Conservation (phyloP, 257 asterid species). For the Ballota nigra region DNA sequence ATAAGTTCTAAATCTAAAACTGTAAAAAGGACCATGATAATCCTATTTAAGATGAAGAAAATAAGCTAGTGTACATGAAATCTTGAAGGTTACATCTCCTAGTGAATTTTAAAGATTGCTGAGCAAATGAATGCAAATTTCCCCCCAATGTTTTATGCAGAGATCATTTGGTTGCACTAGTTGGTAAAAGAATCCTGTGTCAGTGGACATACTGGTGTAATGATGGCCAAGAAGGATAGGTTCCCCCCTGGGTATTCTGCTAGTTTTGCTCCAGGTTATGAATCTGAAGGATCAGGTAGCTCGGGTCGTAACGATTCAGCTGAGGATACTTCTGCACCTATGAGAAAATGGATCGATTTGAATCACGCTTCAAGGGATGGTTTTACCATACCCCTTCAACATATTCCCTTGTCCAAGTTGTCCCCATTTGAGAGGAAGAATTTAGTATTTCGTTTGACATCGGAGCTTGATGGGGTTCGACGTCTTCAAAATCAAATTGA, state of each 20-base stretch:
- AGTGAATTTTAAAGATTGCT: conserved; percentile 17
- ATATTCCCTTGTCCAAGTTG: conserved; percentile 50
- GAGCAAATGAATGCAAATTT: conserved; percentile 22
- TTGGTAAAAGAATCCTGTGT: conserved; percentile 15
- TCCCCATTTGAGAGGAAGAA: conserved; percentile 56
- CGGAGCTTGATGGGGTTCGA: conserved; percentile 73
- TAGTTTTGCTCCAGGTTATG: conserved; percentile 52
- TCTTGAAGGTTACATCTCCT: conserved; percentile 2
- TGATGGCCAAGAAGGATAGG: conserved; percentile 68
- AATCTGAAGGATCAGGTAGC: conserved; percentile 71
- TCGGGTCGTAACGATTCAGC: conserved; percentile 49
- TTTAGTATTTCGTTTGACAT: conserved; percentile 50
- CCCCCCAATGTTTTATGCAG: conserved; percentile 35
- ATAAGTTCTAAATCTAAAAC: not conserved
- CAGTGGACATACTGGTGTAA: conserved; percentile 17
- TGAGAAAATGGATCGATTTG: conserved; percentile 68
- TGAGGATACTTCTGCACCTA: conserved; percentile 47
- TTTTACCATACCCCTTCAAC: conserved; percentile 68
- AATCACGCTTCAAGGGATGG: conserved; percentile 70
- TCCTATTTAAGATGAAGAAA: not conserved
- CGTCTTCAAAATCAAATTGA: conserved; percentile 50
- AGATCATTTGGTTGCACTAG: conserved; percentile 9
- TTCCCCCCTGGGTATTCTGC: conserved; percentile 49
- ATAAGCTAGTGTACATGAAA: not conserved
- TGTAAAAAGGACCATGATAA: not conserved